These are phyloP conservation scores for Helminthosporium solani DNA, from an alignment of 2,329 filamentous ascomycete species.

Conservation along the genomic window DNA sequence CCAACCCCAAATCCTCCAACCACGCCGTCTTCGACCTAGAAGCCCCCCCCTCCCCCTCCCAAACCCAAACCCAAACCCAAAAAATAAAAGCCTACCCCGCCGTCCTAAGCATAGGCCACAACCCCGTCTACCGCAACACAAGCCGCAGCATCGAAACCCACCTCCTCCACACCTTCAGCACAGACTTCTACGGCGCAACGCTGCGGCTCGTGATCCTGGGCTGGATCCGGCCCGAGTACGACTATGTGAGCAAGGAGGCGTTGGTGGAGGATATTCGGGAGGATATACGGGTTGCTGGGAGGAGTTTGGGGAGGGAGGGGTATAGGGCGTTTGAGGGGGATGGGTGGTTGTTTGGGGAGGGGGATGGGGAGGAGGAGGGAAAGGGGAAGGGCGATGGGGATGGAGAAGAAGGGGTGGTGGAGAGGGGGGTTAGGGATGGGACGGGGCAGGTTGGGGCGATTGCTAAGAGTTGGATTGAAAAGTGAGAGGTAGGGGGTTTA, in stretches of 20 bases:
- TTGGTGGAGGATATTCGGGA: conserved; percentile 84
- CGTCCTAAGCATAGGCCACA: conserved; percentile 66
- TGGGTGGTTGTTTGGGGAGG: conserved; percentile 38
- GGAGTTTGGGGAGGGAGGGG: conserved; percentile 66
- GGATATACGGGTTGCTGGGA: conserved; percentile 80
- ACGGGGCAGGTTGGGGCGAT: conserved; percentile 16
- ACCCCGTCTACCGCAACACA: conserved; percentile 94
- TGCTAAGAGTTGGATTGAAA: conserved; percentile 17
- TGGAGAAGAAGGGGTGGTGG: background rate
- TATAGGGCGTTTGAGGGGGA: conserved; percentile 58
- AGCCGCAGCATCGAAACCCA: conserved; percentile 87
- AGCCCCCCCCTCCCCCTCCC: conserved; percentile 15
- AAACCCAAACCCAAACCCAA: conserved; percentile 5
- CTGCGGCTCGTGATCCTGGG: conserved; percentile 81
- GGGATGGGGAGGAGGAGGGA: conserved; percentile 5
- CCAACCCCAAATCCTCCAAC: conserved; percentile 21
- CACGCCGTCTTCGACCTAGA: conserved; percentile 30
- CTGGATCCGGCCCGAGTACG: conserved; percentile 84
- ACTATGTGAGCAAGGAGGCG: conserved; percentile 81
- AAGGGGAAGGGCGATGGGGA: conserved; percentile 15
- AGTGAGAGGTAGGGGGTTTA: conserved; percentile 3
- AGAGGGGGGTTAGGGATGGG: conserved; percentile 11
- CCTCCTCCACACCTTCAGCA: conserved; percentile 72
- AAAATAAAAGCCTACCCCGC: conserved; percentile 27
- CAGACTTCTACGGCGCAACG: conserved; percentile 81